Evolutionary conservation across 371 early-diverging fungal species (phyloP).

Genomic region (Apophysomyces trapeziformis): DNA sequence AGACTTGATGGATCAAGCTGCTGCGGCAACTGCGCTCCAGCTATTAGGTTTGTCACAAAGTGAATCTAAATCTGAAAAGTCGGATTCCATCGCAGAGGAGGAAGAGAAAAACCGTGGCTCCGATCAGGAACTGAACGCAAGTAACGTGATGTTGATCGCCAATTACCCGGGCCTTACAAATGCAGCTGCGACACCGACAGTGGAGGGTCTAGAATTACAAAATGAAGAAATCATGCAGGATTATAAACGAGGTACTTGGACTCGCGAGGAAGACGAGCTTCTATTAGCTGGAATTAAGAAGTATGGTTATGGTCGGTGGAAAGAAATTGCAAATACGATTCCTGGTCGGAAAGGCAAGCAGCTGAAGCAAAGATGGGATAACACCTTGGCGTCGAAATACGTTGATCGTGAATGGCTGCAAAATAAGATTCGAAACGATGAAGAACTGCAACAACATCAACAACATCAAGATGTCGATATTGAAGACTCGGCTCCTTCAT

Average conservation of each 20-base stretch:
- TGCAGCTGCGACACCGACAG: slow-evolving; percentile 4
- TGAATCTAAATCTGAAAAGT: background rate
- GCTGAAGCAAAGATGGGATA: slow-evolving; percentile 46
- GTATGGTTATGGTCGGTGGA: slow-evolving; percentile 46
- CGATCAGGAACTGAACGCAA: slow-evolving; percentile 5
- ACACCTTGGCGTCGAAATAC: slow-evolving; percentile 36
- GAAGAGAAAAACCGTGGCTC: background rate
- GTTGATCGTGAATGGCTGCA: slow-evolving; percentile 40
- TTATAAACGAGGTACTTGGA: slow-evolving; percentile 44
- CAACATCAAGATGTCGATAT: slow-evolving; percentile 25
- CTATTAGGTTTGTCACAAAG: slow-evolving; percentile 25
- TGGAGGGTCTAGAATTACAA: slow-evolving; percentile 18
- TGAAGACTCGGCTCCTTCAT: slow-evolving; percentile 24
- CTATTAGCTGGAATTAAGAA: slow-evolving; percentile 37
- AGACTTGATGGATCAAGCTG: slow-evolving; percentile 33
- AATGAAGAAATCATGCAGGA: slow-evolving; percentile 38
- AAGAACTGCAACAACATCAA: slow-evolving; percentile 11
- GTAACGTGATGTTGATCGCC: slow-evolving; percentile 36
- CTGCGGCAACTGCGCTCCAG: slow-evolving; percentile 36
- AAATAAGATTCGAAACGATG: slow-evolving; percentile 26
- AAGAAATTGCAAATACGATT: slow-evolving; percentile 42
- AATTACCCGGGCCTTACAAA: slow-evolving; percentile 32
- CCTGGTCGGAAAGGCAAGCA: slow-evolving; percentile 46
- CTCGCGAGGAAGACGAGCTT: slow-evolving; percentile 40
- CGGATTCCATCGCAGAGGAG: background rate